Base-by-base conservation (phyloP, 2,329 filamentous ascomycete genomes). In the Neonectria magnoliae region DNA sequence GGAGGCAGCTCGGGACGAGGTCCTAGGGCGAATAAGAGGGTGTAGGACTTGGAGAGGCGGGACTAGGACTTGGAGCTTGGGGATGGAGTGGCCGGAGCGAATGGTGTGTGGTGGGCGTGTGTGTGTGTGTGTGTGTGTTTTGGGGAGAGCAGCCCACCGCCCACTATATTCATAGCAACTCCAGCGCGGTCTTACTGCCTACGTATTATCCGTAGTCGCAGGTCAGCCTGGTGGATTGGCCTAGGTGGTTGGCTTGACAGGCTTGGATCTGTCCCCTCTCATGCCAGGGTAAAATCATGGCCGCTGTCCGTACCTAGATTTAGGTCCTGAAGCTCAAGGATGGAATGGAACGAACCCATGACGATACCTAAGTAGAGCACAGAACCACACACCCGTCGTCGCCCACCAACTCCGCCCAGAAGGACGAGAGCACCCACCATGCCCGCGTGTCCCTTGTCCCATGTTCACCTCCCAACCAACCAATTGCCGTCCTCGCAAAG, bases 11-110 rank as follows among this genome's bases (percentile, higher is more conserved):
- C 61, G 66, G 62, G 59, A 63, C 60, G 55, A 68, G 62, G 57
- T 73, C 68, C 70, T 71, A 74, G 69, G 64, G 68, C 72, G 73
- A 75, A 71, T 72, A 68, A 70, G 69, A 71, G 62, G 63, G 66
- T 76, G 71, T 76, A 76, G 73, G 73, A 76, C 73, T 75, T 67
- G 64, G 38, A 38, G 22, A 25, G 54, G 59, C 60, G 52, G 69
- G 58, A 67, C 73, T 75, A 75, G 73, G 73, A 75, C 73, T 75
- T 66, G 66, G 47, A 25, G 33, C 38, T 41, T 41, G 14, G 38
- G 38, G 38, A 41, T 41, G n/a, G 38, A 48, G 38, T 55, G 57
- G 54, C 54, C 36, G 36, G 36, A 38, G 36, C 29, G 29, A 31
- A 5, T 25, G 18, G 45, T 50, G 27, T 33, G 27, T 33, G 22